Evolutionary conservation across 305 asterid genomes (phyloP).

Genomic region (Solanum hybrid): DNA sequence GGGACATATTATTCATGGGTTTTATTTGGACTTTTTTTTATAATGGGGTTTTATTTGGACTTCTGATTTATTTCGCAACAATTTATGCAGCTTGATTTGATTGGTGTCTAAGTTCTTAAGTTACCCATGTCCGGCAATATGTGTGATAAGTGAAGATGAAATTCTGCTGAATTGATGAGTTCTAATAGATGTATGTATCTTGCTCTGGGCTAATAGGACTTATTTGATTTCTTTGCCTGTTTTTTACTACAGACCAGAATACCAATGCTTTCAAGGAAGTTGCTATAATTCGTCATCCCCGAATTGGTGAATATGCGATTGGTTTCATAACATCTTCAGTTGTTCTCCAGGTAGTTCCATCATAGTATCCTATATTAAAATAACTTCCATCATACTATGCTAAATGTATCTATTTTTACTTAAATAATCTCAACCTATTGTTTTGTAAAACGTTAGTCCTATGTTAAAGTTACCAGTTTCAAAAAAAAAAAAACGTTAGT

Average conservation of each 20-base stretch:
- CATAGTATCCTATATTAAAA: not conserved
- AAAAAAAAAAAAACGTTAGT: not conserved
- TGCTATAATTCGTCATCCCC: slow-evolving; percentile 89
- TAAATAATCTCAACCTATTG: not conserved
- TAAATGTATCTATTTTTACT: not conserved
- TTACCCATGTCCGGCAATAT: not conserved
- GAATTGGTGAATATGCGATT: slow-evolving; percentile 86
- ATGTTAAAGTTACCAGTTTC: not conserved
- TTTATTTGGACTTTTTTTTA: not conserved
- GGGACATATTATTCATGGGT: not conserved
- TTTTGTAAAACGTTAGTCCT: not conserved
- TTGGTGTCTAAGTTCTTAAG: not conserved
- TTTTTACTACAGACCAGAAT: slow-evolving; percentile 52
- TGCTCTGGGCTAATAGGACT: not conserved
- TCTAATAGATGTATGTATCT: not conserved
- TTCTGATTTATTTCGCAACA: not conserved
- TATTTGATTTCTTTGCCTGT: not conserved
- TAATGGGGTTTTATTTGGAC: not conserved
- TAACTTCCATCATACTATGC: not conserved
- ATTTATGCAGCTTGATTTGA: not conserved
- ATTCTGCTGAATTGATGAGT: not conserved
- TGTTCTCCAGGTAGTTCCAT: slow-evolving; percentile 61
- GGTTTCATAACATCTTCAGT: slow-evolving; percentile 86
- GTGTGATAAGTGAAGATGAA: not conserved
- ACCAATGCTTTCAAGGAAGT: slow-evolving; percentile 95